Base-by-base conservation (phyloP, 208 protist species). In the Trypanosoma caninum region DNA sequence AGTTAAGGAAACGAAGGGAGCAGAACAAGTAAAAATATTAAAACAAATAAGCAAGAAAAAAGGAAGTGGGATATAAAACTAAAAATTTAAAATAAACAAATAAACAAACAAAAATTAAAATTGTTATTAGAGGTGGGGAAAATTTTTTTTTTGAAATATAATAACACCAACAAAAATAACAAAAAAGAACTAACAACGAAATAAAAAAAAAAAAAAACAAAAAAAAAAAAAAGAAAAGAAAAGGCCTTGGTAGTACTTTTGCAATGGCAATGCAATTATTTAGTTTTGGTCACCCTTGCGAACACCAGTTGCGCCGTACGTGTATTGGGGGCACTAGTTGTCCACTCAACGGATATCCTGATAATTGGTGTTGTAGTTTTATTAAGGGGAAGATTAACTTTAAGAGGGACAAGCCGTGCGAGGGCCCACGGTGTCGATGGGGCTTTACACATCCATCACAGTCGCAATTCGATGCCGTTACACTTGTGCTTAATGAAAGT, bases 321-420 rank as follows among this genome's bases (percentile, higher is more conserved):
- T 95, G 88, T 62, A 95, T 95, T 42, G 88, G 88, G 14, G 88
- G 88, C 18, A 69, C 63, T 0, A 92, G 83, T 69, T 95, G 88
- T 59, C 88, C 88, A 0, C 74, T 95, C 13, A 87, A 92, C 70
- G 88, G 88, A 10, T 95, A 89, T 67, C 88, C 88, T 0, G 84
- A 95, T 65, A 76, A 59, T 20, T 95, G 88, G 85, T 95, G 88
- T 70, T 95, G 88, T 63, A 92, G 84, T 54, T 95, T 80, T 46
- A 89, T 95, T 57, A 95, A 95, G 48, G 88, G 88, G 1, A 95
- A 95, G 59, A 95, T 95, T 28, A 90, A 91, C 64, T 95, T 95
- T 48, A 92, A 92, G 67, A 80, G 88, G n/a, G 88, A 95, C 57
- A 91, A 91, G 56, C 88, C 88, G 23, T 95, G 88, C 55, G 88